These are phyloP conservation scores for Bullera alba DNA, from an alignment of 768 basidiomycete species.

Conservation along the genomic window DNA sequence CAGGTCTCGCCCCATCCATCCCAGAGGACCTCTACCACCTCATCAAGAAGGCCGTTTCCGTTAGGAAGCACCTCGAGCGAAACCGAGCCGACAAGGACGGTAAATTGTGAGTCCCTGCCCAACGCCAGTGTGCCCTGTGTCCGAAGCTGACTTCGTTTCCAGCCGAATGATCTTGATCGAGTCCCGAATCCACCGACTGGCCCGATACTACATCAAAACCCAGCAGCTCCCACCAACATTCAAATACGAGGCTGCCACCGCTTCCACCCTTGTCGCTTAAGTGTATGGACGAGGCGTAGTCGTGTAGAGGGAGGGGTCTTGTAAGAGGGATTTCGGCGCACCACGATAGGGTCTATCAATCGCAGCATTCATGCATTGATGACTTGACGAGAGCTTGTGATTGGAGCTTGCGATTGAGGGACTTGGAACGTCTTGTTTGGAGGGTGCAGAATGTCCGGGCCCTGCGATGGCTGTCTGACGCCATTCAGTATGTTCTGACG, in stretches of 20 bases:
- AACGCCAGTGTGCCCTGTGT: conserved; percentile 46
- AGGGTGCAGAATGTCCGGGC: no score
- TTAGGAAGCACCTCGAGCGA: conserved; percentile 95
- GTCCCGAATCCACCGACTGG: conserved; percentile 95
- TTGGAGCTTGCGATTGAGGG: no score
- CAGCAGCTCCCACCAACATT: conserved; percentile 96
- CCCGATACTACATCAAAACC: conserved; percentile 97
- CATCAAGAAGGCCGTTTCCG: conserved; percentile 98
- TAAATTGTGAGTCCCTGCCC: conserved; percentile 41
- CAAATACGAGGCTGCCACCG: conserved; percentile 96
- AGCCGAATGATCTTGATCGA: conserved; percentile 98
- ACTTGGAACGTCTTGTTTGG: no score
- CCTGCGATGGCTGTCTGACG: no score
- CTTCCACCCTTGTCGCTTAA: conserved; percentile 57
- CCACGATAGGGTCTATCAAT: no score
- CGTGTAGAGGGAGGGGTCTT: not conserved
- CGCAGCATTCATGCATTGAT: not conserved
- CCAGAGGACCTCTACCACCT: conserved; percentile 99
- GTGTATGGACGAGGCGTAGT: conserved; percentile 4
- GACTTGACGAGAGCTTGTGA: not conserved
- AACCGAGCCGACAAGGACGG: conserved; percentile 94
- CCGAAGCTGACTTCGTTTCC: not conserved
- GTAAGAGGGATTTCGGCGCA: not conserved
- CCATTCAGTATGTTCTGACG: no score
- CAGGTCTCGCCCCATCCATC: conserved; percentile 92